Percentiles rank a stretch among this genome's conserved stretches.
These are phyloP conservation scores for Fusarium sp. DNA, from an alignment of 2,329 filamentous ascomycete genomes.

Conservation along the genomic window DNA sequence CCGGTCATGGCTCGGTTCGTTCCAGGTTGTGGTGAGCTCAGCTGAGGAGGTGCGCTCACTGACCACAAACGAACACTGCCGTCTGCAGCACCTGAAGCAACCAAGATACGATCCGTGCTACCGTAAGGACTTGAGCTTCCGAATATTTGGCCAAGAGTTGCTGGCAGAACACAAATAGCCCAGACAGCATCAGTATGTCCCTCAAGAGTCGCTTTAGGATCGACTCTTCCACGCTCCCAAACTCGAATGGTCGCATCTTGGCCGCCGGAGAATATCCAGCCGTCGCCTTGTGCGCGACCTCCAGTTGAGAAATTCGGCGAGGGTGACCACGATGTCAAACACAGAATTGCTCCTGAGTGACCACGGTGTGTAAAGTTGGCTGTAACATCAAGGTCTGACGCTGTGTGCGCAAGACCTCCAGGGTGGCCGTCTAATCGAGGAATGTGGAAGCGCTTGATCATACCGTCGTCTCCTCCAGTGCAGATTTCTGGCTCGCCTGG, in stretches of 20 bases:
- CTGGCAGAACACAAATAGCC: slow-evolving; percentile 91
- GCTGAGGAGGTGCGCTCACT: slow-evolving; percentile 87
- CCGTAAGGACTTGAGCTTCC: slow-evolving; percentile 80
- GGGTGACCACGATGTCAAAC: slow-evolving; percentile 85
- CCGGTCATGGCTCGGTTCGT: slow-evolving; percentile 65
- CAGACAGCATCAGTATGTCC: slow-evolving; percentile 96
- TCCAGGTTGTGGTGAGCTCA: slow-evolving; percentile 81
- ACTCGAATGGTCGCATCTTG: slow-evolving; percentile 93
- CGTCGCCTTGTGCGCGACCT: slow-evolving; percentile 87
- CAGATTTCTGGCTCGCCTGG: slow-evolving; percentile 97
- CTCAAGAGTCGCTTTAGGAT: slow-evolving; percentile 93
- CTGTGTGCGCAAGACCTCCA: slow-evolving; percentile 57
- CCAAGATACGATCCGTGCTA: slow-evolving; percentile 82
- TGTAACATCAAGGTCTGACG: slow-evolving; percentile 86
- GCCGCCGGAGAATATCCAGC: slow-evolving; percentile 98
- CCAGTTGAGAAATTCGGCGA: slow-evolving; percentile 90
- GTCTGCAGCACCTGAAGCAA: slow-evolving; percentile 93
- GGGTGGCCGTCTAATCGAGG: slow-evolving; percentile 76
- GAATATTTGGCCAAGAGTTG: slow-evolving; percentile 82
- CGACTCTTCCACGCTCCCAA: slow-evolving; percentile 94
- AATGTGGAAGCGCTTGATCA: slow-evolving; percentile 97
- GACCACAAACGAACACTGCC: slow-evolving; percentile 94
- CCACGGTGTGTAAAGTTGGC: slow-evolving; percentile 96
- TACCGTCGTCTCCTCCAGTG: slow-evolving; percentile 93
- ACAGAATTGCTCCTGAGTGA: slow-evolving; percentile 90